Evolutionary conservation across 2,329 filamentous ascomycete species (phyloP), one percentile per base, ranked within the genome.

Genomic region (Monilinia fructigena): DNA sequence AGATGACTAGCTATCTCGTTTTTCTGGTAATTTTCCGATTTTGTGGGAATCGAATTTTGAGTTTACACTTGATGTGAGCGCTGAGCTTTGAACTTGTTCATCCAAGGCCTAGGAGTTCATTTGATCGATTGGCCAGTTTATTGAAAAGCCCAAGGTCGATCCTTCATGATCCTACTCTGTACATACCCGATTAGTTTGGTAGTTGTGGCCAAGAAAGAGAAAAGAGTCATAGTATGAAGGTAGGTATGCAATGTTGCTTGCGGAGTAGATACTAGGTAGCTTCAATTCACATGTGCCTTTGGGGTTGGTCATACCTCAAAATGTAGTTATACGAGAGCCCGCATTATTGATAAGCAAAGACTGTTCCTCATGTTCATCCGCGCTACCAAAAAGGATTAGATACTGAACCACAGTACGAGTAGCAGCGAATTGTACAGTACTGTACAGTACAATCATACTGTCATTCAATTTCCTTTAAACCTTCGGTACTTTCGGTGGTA

Each of bases 21-120:
- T 52, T 53, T 2, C 45, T 60, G 42, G 63, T 45, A 65, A 60
- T 60, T 23, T 42, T 42, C 45, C 45, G 35, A 42, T 48, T n/a
- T n/a, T n/a, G 35, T 5, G 23, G 42, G 42, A 18, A 35, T 11
- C 7, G 20, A 6, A 23, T 38, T 50, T 28, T 40, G 38, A 23
- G 23, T 14, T 28, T 16, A n/a, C 28, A 28, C n/a, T 65, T 26
- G 62, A 18, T 40, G 52, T 35, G 42, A 28, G 54, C 7, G 23
- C 60, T 42, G 50, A 53, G 23, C 60, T 31, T 55, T 35, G 26
- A n/a, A 20, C n/a, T 31, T 14, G 26, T 11, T 28, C 35, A 5
- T 42, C 7, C 11, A 40, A 40, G 60, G 26, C 54, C 26, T 42
- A 63, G 48, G 42, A 16, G n/a, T 50, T 26, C n/a, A 10, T 58